Evolutionary conservation across 257 asterid species (phyloP), one percentile per base, ranked within the genome.

Genomic region (Scutellaria galericulata): DNA sequence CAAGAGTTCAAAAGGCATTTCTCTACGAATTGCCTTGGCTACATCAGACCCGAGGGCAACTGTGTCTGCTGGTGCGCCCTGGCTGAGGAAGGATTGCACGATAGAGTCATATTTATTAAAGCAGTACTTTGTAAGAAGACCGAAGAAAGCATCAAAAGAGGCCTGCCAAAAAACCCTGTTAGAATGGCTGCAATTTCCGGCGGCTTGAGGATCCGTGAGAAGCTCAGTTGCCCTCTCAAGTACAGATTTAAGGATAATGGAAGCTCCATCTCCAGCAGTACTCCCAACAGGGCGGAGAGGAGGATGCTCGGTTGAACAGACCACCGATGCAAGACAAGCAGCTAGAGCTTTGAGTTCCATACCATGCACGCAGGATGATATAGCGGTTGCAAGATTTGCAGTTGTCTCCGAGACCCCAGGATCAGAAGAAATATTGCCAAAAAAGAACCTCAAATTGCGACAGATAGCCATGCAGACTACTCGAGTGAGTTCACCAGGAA

Each of bases 251-350:
- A 90, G 89, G 45, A 86, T 46, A 12, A 85, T 75, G 3, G 96
- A 83, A 42, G 96, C 96, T 59, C 95, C 95, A 59, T 90, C 96
- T 59, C 96, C 94, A 61, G 86, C 64, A 44, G 86, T 68, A 75
- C 88, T 85, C 47, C 95, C 95, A 14, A 88, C 65, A 2, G 96
- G 95, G 18, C 89, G 90, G 27, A 90, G 77, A 27, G 96, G 95
- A 57, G 96, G 92, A 52, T 82, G 95, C 78, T 90, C 95, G 0
- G 79, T 51, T 46, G 95, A 86, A 73, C 95, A 90, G 48, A 86
- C 95, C 39, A 90, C 96, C 7, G 96, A 90, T 50, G 95, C 96
- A 73, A 90, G 95, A 76, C 95, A 90, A 15, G 90, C 87, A 63
- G 92, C 89, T 15, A 90, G 81, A 12, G 92, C 75, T 77, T 84